phyloP scores from a whole-genome alignment of 768 basidiomycete species.

The Leccinum boreale region DNA sequence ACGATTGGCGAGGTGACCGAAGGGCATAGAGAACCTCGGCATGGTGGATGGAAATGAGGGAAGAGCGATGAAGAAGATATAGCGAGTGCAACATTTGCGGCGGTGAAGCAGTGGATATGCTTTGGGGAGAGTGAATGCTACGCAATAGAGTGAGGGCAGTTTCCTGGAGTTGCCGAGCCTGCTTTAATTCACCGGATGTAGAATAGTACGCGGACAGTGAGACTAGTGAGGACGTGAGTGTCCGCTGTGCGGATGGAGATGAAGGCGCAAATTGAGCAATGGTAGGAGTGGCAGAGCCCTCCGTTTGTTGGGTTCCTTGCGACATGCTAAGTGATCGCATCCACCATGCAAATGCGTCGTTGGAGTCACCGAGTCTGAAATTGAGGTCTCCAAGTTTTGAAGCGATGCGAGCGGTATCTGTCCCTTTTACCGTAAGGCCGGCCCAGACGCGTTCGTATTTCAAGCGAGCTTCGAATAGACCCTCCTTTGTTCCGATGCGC shows the following conservation, averaged over 20 bases:
- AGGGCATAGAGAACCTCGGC: conserved; percentile 67
- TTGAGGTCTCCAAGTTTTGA: conserved; percentile 67
- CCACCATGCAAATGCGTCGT: conserved; percentile 70
- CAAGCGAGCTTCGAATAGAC: conserved; percentile 50
- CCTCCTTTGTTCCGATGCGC: conserved; percentile 50
- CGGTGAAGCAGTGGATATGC: conserved; percentile 43
- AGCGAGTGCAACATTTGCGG: conserved; percentile 62
- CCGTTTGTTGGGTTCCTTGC: conserved; percentile 28
- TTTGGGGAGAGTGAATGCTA: conserved; percentile 46
- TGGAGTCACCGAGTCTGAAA: conserved; percentile 48
- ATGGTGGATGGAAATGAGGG: conserved; percentile 69
- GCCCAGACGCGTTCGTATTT: conserved; percentile 61
- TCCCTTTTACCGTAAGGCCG: conserved; percentile 35
- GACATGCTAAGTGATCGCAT: conserved; percentile 49
- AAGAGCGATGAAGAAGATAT: conserved; percentile 68
- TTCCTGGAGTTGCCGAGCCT: conserved; percentile 59
- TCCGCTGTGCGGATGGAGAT: conserved; percentile 63
- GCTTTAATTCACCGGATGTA: conserved; percentile 48
- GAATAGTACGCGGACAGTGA: conserved; percentile 74
- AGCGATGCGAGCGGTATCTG: conserved; percentile 53
- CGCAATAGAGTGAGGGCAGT: conserved; percentile 52
- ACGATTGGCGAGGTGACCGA: conserved; percentile 38
- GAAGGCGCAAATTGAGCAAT: conserved; percentile 43
- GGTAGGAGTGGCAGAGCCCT: conserved; percentile 17
- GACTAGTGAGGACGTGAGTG: conserved; percentile 56